Evolutionary conservation across 192 early-diverging fungal species (phyloP).

Genomic region (Mortierella hygrophila): DNA sequence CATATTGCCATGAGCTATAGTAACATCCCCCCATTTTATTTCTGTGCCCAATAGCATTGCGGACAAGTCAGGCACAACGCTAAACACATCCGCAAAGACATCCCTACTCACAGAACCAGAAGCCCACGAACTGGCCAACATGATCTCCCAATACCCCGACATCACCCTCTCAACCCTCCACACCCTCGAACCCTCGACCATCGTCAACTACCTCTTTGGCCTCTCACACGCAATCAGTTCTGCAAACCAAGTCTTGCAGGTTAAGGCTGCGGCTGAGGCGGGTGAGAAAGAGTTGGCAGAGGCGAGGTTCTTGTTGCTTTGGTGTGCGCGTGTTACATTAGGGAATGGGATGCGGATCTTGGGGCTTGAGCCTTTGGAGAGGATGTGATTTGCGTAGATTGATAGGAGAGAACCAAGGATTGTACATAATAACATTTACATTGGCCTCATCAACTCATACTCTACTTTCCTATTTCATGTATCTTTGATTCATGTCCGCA

Average conservation of each 20-base stretch:
- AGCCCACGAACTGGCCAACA: constrained; percentile 77
- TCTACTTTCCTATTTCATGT: too few relatives aligned
- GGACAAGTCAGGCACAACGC: constrained; percentile 67
- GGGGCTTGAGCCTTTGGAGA: constrained; percentile 82
- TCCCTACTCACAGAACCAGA: constrained; percentile 76
- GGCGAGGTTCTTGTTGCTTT: constrained; percentile 82
- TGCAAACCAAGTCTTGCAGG: constrained; percentile 75
- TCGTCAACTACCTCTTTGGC: constrained; percentile 83
- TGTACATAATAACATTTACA: too few relatives aligned
- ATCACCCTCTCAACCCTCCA: constrained; percentile 69
- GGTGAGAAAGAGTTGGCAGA: constrained; percentile 70
- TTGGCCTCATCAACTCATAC: too few relatives aligned
- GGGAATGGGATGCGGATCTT: constrained; percentile 84
- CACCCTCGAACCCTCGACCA: constrained; percentile 81
- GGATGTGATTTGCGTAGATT: constrained; percentile 75
- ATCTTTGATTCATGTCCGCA: too few relatives aligned
- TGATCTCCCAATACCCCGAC: constrained; percentile 87
- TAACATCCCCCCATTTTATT: not conserved
- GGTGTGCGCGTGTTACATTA: constrained; percentile 81
- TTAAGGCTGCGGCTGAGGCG: constrained; percentile 65
- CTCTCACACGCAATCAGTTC: constrained; percentile 80
- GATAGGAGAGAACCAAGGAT: not conserved
- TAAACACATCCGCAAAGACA: constrained; percentile 67
- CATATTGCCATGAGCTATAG: not conserved
- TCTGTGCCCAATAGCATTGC: constrained; percentile 75